Percentiles rank a stretch among this genome's conserved stretches.
phyloP scores from a whole-genome alignment of 2,329 filamentous ascomycete genomes.

The Cladosporium velox region DNA sequence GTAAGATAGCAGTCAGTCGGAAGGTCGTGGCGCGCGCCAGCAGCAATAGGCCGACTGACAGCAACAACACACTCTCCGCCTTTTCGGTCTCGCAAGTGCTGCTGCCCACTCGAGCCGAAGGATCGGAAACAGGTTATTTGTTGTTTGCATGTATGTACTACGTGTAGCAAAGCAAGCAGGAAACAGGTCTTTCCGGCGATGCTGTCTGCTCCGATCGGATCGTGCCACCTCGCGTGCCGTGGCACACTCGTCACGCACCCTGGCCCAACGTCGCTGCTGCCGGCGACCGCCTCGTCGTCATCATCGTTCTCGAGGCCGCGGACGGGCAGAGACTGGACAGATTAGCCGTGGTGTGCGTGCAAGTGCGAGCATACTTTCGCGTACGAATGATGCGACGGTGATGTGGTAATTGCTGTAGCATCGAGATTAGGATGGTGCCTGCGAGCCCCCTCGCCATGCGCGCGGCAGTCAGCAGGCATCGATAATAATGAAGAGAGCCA shows the following conservation, averaged over 20 bases:
- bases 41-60: background rate
- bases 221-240: conserved; percentile 9
- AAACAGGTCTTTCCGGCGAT: background rate
- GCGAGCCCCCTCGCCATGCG: background rate
- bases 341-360: background rate
- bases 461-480: conserved; percentile 2
- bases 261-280: conserved; percentile 8
- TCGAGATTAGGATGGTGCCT: background rate
- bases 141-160: background rate
- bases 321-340: background rate
- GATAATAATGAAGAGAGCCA: background rate
- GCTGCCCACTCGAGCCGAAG: background rate
- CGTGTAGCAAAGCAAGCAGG: background rate
- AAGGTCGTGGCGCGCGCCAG: conserved; percentile 4
- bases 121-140: background rate
- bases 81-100: background rate
- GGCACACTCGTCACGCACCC: conserved; percentile 6
- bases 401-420: background rate
- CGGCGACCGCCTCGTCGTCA: conserved; percentile 12
- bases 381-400: background rate
- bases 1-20: background rate
- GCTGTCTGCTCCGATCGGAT: conserved; percentile 12
- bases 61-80: conserved; percentile 7
- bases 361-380: background rate
- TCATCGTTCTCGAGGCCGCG: background rate